phyloP scores from a whole-genome alignment of 2,329 filamentous ascomycete species.

The Colletotrichum sansevieriae region DNA sequence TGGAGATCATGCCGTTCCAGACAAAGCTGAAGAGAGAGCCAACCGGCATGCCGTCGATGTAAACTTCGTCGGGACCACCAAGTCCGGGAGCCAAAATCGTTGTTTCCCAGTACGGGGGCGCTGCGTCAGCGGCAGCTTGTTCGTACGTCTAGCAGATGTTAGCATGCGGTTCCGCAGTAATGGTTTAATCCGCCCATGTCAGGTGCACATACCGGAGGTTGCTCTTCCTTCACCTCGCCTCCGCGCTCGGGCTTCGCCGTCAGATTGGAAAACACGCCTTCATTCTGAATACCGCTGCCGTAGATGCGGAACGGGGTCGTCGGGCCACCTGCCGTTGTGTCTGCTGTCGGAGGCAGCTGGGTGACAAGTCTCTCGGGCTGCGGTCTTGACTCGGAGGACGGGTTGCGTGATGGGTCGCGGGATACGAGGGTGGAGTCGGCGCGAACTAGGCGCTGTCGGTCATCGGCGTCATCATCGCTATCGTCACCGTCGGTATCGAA shows the following conservation, averaged over 20 bases:
- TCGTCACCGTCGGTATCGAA: constrained; percentile 88
- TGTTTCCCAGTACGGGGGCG: constrained; percentile 98
- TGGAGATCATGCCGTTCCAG: constrained; percentile 96
- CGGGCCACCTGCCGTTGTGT: constrained; percentile 36
- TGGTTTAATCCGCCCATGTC: neutral
- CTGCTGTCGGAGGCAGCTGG: constrained; percentile 46
- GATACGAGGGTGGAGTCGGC: constrained; percentile 61
- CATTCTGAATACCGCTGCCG: constrained; percentile 82
- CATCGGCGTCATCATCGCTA: constrained; percentile 81
- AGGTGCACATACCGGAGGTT: constrained; percentile 83
- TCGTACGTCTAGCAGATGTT: constrained; percentile 83
- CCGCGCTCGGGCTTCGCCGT: constrained; percentile 88
- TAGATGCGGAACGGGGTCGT: constrained; percentile 67
- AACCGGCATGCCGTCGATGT: constrained; percentile 94
- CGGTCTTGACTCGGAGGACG: constrained; percentile 40
- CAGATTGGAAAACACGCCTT: constrained; percentile 96
- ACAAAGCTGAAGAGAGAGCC: constrained; percentile 88
- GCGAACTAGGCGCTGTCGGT: constrained; percentile 88
- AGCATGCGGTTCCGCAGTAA: constrained; percentile 45
- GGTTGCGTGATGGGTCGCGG: constrained; percentile 40
- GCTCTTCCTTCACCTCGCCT: constrained; percentile 85
- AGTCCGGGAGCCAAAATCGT: constrained; percentile 95
- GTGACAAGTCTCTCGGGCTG: constrained; percentile 42
- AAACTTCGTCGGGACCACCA: constrained; percentile 92
- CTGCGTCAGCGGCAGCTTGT: constrained; percentile 95